Conservation (phyloP, 805 yeast genomes). For the Metschnikowia gelsemii region DNA sequence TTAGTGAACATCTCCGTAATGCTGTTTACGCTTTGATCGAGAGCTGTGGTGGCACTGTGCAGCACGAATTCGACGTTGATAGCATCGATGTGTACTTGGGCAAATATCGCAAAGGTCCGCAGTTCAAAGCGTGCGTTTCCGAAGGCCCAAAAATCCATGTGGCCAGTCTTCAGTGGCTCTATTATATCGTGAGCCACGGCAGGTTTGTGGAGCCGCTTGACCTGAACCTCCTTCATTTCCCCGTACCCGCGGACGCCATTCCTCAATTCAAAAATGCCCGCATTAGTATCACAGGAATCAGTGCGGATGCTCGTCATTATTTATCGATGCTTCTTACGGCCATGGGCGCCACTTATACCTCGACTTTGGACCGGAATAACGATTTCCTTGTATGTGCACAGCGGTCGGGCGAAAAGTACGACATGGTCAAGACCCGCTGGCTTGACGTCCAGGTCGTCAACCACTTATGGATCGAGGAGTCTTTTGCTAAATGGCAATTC, state of each 20-base stretch:
- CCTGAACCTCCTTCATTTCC: conserved; percentile 65
- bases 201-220: conserved; percentile 55
- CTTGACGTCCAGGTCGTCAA: conserved; percentile 56
- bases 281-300: conserved; percentile 74
- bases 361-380: conserved; percentile 59
- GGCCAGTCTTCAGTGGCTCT: conserved; percentile 78
- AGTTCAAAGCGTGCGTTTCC: conserved; percentile 48
- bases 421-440: conserved; percentile 69
- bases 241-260: conserved; percentile 54
- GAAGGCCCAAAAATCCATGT: conserved; percentile 40
- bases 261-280: conserved; percentile 52
- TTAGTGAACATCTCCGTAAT: conserved; percentile 44
- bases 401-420: conserved; percentile 69
- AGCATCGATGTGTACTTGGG: conserved; percentile 54
- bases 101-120: conserved; percentile 56
- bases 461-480: conserved; percentile 87
- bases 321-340: conserved; percentile 60
- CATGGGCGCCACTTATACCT: conserved; percentile 76
- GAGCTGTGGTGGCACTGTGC: conserved; percentile 55
- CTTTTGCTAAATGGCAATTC: conserved; percentile 58
- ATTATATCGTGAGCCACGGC: conserved; percentile 56
- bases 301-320: conserved; percentile 81
- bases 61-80: conserved; percentile 20
- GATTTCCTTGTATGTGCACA: conserved; percentile 72
- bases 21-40: conserved; percentile 47